Evolutionary conservation across 305 asterid genomes (phyloP), one percentile per base, ranked within the genome.

Genomic region (Fraxinus floribunda): DNA sequence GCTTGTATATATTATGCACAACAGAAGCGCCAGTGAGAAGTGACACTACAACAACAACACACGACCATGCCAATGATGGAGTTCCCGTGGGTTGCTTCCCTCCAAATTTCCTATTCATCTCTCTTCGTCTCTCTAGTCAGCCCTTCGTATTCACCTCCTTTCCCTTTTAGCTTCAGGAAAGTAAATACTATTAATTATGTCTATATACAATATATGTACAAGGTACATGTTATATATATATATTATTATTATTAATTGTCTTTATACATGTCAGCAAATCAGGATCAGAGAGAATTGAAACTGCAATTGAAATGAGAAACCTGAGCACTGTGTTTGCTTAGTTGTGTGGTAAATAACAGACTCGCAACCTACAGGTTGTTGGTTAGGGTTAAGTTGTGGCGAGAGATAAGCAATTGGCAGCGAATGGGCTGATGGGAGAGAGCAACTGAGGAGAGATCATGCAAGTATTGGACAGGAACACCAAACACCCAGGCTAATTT

Each of bases 21-120:
- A 95, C 11, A 35, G 97, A 93, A 83, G 98, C 97, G 22, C 97
- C 98, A 86, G 89, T 85, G 79, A 94, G 94, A 60, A 94, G 97
- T 0, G 97, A 94, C 16, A 89, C 91, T 4, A 94, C 86, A 1
- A 90, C 92, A 66, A 95, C 92, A 32, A 79, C 89, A 86, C 87
- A 80, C 11, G 98, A 93, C 98, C 95, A 90, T 13, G 94, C 93
- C 85, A 94, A 24, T 52, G 98, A 95, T 79, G 98, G 98, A 9
- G 98, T 95, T 72, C 98, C 97, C 15, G 93, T 91, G 76, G 93
- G 90, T 66, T 22, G 85, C 85, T 87, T 93, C 80, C 97, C 95
- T 13, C 97, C 98, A 36, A 89, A 91, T 88, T 84, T 93, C 77
- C 79, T 84, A 36, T 88, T 90, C 97, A 38, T 39, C 46, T 22